Evolutionary conservation across 306 rosid genomes (phyloP), one percentile per base, ranked within the genome.

Genomic region (Acacia acuminata): DNA sequence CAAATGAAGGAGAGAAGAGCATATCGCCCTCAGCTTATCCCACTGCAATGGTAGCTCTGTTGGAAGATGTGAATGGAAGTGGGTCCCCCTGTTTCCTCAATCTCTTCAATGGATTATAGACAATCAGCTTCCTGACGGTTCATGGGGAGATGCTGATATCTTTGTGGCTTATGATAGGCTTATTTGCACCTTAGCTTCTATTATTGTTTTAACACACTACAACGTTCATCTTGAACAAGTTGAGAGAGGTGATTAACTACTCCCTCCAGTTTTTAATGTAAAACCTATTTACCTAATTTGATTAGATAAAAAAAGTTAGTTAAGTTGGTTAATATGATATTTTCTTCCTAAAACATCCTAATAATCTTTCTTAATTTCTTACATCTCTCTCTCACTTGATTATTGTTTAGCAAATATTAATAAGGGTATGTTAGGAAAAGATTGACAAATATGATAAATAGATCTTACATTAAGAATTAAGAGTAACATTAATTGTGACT

Each of bases 31-130:
- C 95, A 1, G 89, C 96, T 2, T 91, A 91, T 74, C 88, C 86
- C 88, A 91, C 96, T n/a, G 96, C 96, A 4, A 86, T 93, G 96
- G 90, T 89, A 13, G 90, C 93, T 4, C 81, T 91, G 5, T 83
- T 90, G 3, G 81, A 82, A 55, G 89, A 89, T 22, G 72, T 81
- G 13, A 50, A 86, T 19, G 87, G 86, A 45, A 86, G 73, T 42
- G 85, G 84, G 2, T 15, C 3, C 9, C 96, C 7, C 88, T 79
- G 11, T 91, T 89, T 78, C 96, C 92, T 2, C 78, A 88, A 20
- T 73, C 87, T 10, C 87, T 89, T 42, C 64, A 79, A 13, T 91
- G 96, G 96, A 91, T 91, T 3, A 87, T 88, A 24, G 78, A 78
- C 20, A 88, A 91, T 48, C 96, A 91, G 27, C 90, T 88, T 19